Evolutionary conservation across 106 monocot genomes (phyloP), one percentile per base, ranked within the genome.

Genomic region (Iris macrosiphon): DNA sequence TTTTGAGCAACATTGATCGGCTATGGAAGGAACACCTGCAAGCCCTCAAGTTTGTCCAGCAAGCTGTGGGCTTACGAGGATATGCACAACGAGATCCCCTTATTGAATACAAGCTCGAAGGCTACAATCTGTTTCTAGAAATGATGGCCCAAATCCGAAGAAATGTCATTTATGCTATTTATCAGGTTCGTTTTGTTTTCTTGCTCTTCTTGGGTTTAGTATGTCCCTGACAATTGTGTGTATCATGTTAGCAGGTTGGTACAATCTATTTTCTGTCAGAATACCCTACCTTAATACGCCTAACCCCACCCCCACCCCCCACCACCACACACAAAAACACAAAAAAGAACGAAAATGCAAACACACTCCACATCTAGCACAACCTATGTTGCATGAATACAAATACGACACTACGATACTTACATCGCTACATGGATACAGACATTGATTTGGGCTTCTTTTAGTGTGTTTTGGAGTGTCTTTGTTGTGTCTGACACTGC

Each of bases 61-160:
- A 95, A 74, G 94, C 94, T 45, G 94, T 95, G 2, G 72, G 89
- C 28, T 62, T 95, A 38, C 65, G 94, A 45, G 94, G 94, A 40
- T 95, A 95, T 59, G 94, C 94, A 12, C 94, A 95, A 49, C 60
- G 89, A 61, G 94, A 89, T 85, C 94, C 94, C 4, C 79, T 95
- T 11, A 95, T 89, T 35, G 94, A 95, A 59, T 95, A 95, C 58
- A 95, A 95, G 58, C 88, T 95, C 19, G 94, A 95, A 63, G 94
- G 89, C 29, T 95, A 95, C 70, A 89, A 95, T 57, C 89, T 95
- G 57, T 95, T 95, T 67, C 45, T 95, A 35, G 85, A 95, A 25
- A 95, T 95, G 94, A 95, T 89, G 85, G 94, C 89, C 4, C 94
- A 95, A 67, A 85, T 95, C 40, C 75, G 94, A 29, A 65, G 94